A percentile compares a stretch with the other conserved stretches of the same genome.
Evolutionary conservation across 495 filamentous ascomycete genomes (phyloP).

Genomic region (Penicillium verhagenii): DNA sequence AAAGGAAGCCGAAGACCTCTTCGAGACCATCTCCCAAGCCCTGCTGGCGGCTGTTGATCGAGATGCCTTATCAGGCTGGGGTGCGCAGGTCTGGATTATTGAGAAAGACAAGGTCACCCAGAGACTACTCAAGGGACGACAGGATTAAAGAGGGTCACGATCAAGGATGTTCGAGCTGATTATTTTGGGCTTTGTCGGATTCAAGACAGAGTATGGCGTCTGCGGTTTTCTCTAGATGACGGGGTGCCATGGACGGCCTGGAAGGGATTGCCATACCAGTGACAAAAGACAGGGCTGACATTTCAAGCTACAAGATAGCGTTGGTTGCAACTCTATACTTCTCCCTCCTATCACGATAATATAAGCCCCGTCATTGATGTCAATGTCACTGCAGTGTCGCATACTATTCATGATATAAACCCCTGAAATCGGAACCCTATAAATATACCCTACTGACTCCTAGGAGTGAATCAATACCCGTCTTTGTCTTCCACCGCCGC

Average conservation of each 20-base stretch:
- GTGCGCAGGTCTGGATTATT: constrained; percentile 97
- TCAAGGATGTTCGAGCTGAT: constrained; percentile 12
- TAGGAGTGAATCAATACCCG: constrained; percentile 39
- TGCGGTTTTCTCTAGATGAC: constrained; percentile 32
- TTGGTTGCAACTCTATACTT: constrained; percentile 18
- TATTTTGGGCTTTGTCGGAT: constrained; percentile 29
- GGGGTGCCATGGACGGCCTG: constrained; percentile 24
- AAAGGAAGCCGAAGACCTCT: constrained; percentile 87
- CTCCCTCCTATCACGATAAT: constrained; percentile 32
- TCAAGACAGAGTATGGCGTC: constrained; percentile 30
- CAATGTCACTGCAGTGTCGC: constrained; percentile 43
- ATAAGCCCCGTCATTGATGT: constrained; percentile 24
- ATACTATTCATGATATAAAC: background rate
- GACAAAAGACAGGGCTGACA: constrained; percentile 16
- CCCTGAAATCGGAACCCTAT: constrained; percentile 1
- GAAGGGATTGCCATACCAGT: constrained; percentile 17
- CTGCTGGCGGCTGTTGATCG: constrained; percentile 93
- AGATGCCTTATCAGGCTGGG: constrained; percentile 96
- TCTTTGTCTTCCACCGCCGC: constrained; percentile 34
- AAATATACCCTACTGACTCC: background rate
- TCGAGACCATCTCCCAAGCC: constrained; percentile 98
- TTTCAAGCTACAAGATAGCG: constrained; percentile 9
- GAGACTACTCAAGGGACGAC: constrained; percentile 89
- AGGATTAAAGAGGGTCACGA: constrained; percentile 50
- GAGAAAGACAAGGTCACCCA: constrained; percentile 99